phyloP scores from a whole-genome alignment of 2,329 filamentous ascomycete genomes.

The Xylariaceae sp. region DNA sequence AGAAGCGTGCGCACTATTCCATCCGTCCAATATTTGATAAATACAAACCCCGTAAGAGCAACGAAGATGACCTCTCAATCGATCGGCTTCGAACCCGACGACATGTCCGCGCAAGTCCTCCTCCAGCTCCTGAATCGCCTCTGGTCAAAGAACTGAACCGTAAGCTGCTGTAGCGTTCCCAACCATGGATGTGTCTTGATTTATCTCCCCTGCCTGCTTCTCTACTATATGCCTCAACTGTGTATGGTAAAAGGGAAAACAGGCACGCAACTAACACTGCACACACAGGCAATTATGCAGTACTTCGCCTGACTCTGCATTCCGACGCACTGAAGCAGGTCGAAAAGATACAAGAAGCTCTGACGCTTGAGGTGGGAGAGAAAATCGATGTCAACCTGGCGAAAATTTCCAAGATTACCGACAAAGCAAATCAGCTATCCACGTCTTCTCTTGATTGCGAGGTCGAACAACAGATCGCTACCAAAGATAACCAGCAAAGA shows the following conservation, averaged over 20 bases:
- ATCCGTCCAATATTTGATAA: constrained; percentile 32
- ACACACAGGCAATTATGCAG: constrained; percentile 33
- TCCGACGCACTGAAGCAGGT: constrained; percentile 33
- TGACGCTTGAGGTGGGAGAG: constrained; percentile 23
- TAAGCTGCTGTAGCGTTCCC: constrained; percentile 9
- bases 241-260: too few relatives aligned
- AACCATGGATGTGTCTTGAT: not conserved
- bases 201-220: not conserved
- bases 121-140: constrained; percentile 29
- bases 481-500: constrained; percentile 27
- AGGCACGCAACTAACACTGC: constrained; percentile 8
- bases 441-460: constrained; percentile 29
- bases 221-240: not conserved
- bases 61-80: constrained; percentile 15
- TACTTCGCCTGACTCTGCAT: constrained; percentile 38
- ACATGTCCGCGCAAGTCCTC: constrained; percentile 13
- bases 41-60: constrained; percentile 18
- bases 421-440: constrained; percentile 24
- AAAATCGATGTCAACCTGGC: constrained; percentile 31
- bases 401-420: constrained; percentile 21
- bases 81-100: constrained; percentile 9
- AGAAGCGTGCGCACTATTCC: constrained; percentile 29
- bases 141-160: constrained; percentile 32
- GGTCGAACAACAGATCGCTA: constrained; percentile 33
- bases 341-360: constrained; percentile 26